Evolutionary conservation across 768 basidiomycete genomes (phyloP).

Genomic region (Favolaschia claudopus): DNA sequence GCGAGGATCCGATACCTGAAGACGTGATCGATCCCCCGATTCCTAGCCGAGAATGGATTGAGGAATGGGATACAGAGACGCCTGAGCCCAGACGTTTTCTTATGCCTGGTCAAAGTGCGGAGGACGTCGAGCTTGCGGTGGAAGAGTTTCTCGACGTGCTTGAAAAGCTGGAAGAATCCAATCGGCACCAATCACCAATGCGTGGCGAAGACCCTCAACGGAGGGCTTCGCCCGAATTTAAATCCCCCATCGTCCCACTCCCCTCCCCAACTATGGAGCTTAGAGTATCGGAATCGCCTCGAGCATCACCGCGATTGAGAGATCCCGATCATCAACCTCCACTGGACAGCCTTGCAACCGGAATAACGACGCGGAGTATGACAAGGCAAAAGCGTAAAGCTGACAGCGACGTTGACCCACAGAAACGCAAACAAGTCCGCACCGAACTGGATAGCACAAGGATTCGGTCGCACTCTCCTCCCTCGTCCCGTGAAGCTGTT

Average conservation of each 20-base stretch:
- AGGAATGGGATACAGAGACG: conserved; percentile 41
- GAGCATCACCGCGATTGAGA: no score
- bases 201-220: neutral
- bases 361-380: no score
- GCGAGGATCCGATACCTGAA: conserved; percentile 22
- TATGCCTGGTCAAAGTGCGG: conserved; percentile 24
- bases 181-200: neutral
- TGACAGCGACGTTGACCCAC: no score
- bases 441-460: no score
- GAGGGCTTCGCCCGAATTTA: conserved; percentile 17
- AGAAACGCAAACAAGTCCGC: no score
- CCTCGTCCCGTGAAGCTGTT: no score
- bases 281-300: no score
- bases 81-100: conserved; percentile 19
- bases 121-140: conserved; percentile 16
- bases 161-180: conserved; percentile 22
- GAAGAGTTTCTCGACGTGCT: conserved; percentile 17
- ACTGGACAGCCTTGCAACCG: no score
- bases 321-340: no score
- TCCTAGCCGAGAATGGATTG: conserved; percentile 59
- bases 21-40: conserved; percentile 76
- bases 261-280: no score
- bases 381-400: no score
- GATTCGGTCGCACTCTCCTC: no score
- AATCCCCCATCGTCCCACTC: conserved; percentile 2